Conservation (phyloP, 768 basidiomycete genomes). For the Termitomyces sp. region DNA sequence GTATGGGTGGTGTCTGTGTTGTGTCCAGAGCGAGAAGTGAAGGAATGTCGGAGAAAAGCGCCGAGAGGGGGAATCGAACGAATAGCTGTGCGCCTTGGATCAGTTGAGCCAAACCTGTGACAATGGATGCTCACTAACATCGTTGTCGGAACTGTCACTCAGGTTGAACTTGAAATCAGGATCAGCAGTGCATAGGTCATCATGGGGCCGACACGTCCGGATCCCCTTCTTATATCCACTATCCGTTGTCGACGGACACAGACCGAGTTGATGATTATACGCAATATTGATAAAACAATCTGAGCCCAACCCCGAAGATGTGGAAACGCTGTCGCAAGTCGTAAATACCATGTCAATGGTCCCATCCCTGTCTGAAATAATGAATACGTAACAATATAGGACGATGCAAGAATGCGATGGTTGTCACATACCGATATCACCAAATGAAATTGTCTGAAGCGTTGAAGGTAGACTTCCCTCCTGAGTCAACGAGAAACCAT, state of each 20-base stretch:
- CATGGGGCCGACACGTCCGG: conserved; percentile 65
- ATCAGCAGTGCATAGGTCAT: conserved; percentile 80
- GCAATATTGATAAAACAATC: conserved; percentile 86
- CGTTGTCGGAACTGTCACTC: conserved; percentile 38
- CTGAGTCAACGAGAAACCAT: conserved; percentile 67
- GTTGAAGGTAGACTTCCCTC: conserved; percentile 68
- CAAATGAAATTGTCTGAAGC: conserved; percentile 77
- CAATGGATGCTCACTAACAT: conserved; percentile 29
- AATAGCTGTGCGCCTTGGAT: conserved; percentile 40
- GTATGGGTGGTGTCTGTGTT: conserved; percentile 58
- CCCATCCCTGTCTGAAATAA: conserved; percentile 76
- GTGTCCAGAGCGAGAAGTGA: conserved; percentile 70
- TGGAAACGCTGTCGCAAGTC: conserved; percentile 69
- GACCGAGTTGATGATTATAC: conserved; percentile 85
- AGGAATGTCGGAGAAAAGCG: conserved; percentile 45
- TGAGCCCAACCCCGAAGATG: conserved; percentile 62
- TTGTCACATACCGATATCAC: conserved; percentile 69
- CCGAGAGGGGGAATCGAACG: conserved; percentile 56
- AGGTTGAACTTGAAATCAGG: conserved; percentile 76
- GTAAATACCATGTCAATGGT: conserved; percentile 94
- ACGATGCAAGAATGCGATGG: background rate
- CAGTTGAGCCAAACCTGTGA: background rate
- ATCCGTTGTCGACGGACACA: conserved; percentile 60
- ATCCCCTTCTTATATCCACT: conserved; percentile 42
- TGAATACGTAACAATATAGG: background rate